Base-by-base conservation (phyloP, 1,284 basidiomycete species). In the Tetrapyrgos nigripes region DNA sequence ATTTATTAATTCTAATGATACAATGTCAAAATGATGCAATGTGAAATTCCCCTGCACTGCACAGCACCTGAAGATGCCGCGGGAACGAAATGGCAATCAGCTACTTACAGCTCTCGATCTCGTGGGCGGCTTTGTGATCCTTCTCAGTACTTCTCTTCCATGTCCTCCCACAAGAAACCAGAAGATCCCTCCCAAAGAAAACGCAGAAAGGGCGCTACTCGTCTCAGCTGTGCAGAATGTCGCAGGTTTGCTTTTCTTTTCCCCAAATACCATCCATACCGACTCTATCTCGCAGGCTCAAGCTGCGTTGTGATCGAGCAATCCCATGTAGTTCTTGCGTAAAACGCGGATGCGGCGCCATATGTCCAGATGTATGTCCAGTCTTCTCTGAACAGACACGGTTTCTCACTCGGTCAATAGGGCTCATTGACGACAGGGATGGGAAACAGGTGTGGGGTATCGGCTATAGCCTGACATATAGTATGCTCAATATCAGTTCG, bases 351-450 rank as follows among this genome's bases (percentile, higher is more conserved):
- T 58, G 51, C 43, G 50, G n/a, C 50, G 86, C 88, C 60, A 92
- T 92, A 61, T 92, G 82, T 61, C 82, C 82, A 53, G 81, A 83
- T 69, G 82, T 82, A 67, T n/a, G 44, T 56, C 37, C 35, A 26
- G 48, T 33, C 49, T 45, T 21, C 21, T 14, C n/a, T 29, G 53
- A 47, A 44, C 54, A 13, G 60, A 29, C 40, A 54, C 35, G 59
- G 27, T 49, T 26, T 48, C 11, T 55, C 17, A 23, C 17, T 40
- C 63, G n/a, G n/a, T n/a, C n/a, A n/a, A n/a, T n/a, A 83, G 81
- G 90, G 90, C 51, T 90, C 89, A 24, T 76, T 92, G 48, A 92
- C 89, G 8, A 92, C 89, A 43, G 89, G 89, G 6, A 87, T 90
- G 71, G 90, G 90, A 27, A 92, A 92, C 79, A 84, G 90, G 89